phyloP scores from a whole-genome alignment of 495 filamentous ascomycete genomes.

The Halenospora varia region DNA sequence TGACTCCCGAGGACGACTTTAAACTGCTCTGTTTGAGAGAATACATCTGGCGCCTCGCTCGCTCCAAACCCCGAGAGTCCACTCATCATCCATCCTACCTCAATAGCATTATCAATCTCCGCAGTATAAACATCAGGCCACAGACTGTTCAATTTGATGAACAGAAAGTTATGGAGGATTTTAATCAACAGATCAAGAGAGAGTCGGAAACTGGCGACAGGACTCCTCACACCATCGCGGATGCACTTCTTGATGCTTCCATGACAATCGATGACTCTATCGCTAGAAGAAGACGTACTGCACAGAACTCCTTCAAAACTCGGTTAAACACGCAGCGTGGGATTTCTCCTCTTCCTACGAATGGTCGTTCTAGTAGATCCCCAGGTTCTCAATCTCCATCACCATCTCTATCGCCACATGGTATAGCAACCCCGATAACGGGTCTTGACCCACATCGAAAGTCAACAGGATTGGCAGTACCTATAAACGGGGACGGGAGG shows the following conservation, averaged over 20 bases:
- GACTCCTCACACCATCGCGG: conserved; percentile 73
- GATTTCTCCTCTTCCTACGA: background rate
- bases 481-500: conserved; percentile 25
- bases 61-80: conserved; percentile 57
- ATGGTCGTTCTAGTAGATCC: conserved; percentile 21
- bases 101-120: conserved; percentile 67
- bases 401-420: conserved; percentile 11
- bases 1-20: conserved; percentile 79
- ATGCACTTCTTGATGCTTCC: conserved; percentile 89
- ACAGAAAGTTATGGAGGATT: conserved; percentile 43
- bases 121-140: conserved; percentile 66
- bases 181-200: conserved; percentile 25
- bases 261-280: conserved; percentile 74
- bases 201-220: conserved; percentile 29
- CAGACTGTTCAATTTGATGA: conserved; percentile 94
- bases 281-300: conserved; percentile 51
- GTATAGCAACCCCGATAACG: conserved; percentile 12
- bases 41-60: conserved; percentile 78
- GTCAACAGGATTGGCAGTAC: background rate
- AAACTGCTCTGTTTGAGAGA: conserved; percentile 84
- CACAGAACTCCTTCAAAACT: conserved; percentile 47
- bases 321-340: conserved; percentile 31
- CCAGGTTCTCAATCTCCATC: conserved; percentile 17
- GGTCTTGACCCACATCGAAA: conserved; percentile 5
- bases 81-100: conserved; percentile 36